Base-by-base conservation (phyloP, 148 eudicot species). In the Chenopodium album region DNA sequence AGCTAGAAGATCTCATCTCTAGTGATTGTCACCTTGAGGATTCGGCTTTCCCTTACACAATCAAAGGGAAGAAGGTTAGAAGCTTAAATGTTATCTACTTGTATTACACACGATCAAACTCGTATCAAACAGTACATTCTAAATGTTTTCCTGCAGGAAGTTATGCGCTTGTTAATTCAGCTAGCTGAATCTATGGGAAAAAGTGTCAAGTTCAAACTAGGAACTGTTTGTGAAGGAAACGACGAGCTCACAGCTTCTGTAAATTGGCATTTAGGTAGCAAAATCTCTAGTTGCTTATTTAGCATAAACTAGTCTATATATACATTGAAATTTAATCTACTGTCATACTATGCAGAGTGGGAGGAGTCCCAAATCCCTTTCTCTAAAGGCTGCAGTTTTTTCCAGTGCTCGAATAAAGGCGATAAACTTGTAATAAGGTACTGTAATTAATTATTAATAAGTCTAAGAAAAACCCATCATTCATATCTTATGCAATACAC, bases 371-470 rank as follows among this genome's bases (percentile, higher is more conserved):
- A 72, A 83, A 85, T 95, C 69, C 99, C 99, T 54, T 91, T 88
- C 85, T 90, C 97, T 37, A 89, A 90, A 90, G 99, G 99, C 75
- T 88, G 91, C 90, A 92, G 91, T 87, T 77, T 85, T 74, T 92
- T 77, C 81, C 86, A 85, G 71, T 88, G 86, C 85, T 82, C 90
- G 14, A 75, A 22, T 23, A 86, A 88, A 68, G 95, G 82, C 37
- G 87, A 86, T 37, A 88, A 68, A 77, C 87, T 90, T 77, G 84
- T 90, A 46, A 93, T 95, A 67, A 88, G 82, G 98, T 95, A 41
- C 1, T 41, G 44, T 0, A 41, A 41, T 6, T 23, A 23, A 23
- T 41, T 4, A 0, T 37, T 0, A 88, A 60, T 46, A 50, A 47
- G 14, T 13, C 47, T 6, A 23, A 26, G 34, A 72, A 47, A 50